Conservation (phyloP, 495 filamentous ascomycete genomes). For the Aspergillus coremiiformis region DNA sequence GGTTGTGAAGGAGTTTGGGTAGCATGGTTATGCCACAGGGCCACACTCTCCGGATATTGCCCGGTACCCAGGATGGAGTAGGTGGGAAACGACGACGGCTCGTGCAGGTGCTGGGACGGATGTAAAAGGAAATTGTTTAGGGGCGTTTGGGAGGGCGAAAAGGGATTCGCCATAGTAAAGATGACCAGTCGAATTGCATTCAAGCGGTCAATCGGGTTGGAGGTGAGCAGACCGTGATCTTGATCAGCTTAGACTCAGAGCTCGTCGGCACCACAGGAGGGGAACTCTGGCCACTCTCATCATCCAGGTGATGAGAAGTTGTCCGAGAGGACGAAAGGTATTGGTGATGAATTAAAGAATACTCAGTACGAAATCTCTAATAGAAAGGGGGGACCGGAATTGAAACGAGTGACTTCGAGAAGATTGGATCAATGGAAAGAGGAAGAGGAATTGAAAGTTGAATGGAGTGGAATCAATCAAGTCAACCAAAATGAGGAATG, state of each 20-base stretch:
- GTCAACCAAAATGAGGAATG: background rate
- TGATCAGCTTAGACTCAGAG: background rate
- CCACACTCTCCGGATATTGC: constrained; percentile 37
- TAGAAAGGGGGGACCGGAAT: constrained; percentile 3
- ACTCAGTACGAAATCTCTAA: background rate
- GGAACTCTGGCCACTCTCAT: constrained; percentile 14
- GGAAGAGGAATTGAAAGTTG: constrained; percentile 1
- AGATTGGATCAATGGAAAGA: background rate
- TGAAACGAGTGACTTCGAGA: background rate
- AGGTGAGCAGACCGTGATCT: constrained; percentile 9
- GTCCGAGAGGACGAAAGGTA: background rate
- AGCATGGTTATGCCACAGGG: constrained; percentile 37
- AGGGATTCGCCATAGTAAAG: constrained; percentile 30
- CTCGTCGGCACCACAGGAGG: constrained; percentile 5
- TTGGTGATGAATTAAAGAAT: background rate
- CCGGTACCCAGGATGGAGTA: constrained; percentile 32
- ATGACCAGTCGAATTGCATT: constrained; percentile 11
- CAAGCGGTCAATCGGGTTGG: constrained; percentile 7
- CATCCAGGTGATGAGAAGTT: background rate
- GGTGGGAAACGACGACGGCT: constrained; percentile 24
- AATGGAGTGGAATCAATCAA: constrained; percentile 1
- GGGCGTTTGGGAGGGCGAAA: constrained; percentile 28
- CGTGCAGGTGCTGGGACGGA: constrained; percentile 7
- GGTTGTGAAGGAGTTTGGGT: constrained; percentile 12
- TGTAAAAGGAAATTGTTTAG: constrained; percentile 22